Conservation (phyloP, 2,329 filamentous ascomycete genomes). For the Arthrobotrys sinensis region DNA sequence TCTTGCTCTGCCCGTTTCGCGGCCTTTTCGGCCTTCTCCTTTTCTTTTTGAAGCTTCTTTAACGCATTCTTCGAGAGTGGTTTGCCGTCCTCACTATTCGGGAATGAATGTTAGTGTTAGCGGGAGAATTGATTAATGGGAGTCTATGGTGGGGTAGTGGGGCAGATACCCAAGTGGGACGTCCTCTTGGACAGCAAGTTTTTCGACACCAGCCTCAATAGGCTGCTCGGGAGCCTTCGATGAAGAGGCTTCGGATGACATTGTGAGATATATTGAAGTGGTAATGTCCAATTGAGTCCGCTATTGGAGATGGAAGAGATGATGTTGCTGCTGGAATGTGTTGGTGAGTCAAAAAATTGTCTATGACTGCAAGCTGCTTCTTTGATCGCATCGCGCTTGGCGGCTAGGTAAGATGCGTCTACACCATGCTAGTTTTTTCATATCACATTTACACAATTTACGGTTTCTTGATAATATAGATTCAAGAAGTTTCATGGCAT, state of each 20-base stretch:
- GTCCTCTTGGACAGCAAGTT: constrained; percentile 46
- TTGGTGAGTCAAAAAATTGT: constrained; percentile 56
- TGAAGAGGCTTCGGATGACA: constrained; percentile 44
- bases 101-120: constrained; percentile 21
- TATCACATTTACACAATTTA: neutral
- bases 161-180: constrained; percentile 54
- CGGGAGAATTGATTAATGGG: constrained; percentile 6
- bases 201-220: constrained; percentile 45
- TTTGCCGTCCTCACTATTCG: constrained; percentile 68
- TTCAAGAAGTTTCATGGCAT: neutral
- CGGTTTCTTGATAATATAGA: neutral
- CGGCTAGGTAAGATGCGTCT: constrained; percentile 20
- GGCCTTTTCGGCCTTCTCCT: constrained; percentile 88
- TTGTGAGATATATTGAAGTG: constrained; percentile 14
- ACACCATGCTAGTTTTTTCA: neutral
- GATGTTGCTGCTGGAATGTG: constrained; percentile 32
- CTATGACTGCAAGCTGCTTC: constrained; percentile 28
- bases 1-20: constrained; percentile 80
- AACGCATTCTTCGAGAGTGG: constrained; percentile 81
- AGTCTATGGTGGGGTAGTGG: constrained; percentile 54
- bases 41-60: constrained; percentile 91
- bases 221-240: constrained; percentile 41
- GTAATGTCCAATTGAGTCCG: constrained; percentile 22
- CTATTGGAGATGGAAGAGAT: constrained; percentile 8
- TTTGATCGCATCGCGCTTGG: constrained; percentile 47